A percentile compares a stretch with the other conserved stretches of the same genome.
phyloP scores from a whole-genome alignment of 1,139 yeast genomes.

The Yamadazyma diospyri region DNA sequence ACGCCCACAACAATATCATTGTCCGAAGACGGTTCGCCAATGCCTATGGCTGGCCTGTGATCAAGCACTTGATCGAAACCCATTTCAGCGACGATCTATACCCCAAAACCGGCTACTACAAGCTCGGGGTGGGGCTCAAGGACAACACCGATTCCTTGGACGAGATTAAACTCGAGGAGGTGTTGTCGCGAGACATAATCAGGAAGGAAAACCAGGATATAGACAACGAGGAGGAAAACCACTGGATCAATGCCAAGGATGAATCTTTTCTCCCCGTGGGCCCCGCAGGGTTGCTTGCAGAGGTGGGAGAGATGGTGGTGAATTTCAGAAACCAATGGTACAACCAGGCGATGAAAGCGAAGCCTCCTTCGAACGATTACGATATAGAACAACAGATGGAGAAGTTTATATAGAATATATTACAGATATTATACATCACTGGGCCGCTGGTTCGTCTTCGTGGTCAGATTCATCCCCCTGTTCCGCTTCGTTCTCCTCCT shows the following conservation, averaged over 20 bases:
- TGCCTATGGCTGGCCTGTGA: slow-evolving; percentile 95
- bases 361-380: no score
- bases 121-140: slow-evolving; percentile 7
- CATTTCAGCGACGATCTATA: slow-evolving; percentile 21
- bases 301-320: slow-evolving; percentile 52
- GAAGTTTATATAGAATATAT: slow-evolving; percentile 16
- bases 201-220: slow-evolving; percentile 32
- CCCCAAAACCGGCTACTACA: slow-evolving; percentile 5
- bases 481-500: slow-evolving; percentile 32
- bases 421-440: slow-evolving; percentile 3
- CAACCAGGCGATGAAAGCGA: slow-evolving; percentile 16
- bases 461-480: slow-evolving; percentile 18
- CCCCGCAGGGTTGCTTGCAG: slow-evolving; percentile 65
- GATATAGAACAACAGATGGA: slow-evolving; percentile 25
- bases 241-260: slow-evolving; percentile 53
- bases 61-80: slow-evolving; percentile 64
- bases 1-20: slow-evolving; percentile 91
- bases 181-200: slow-evolving; percentile 36
- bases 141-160: slow-evolving; percentile 15
- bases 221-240: slow-evolving; percentile 23
- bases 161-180: slow-evolving; percentile 25
- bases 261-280: slow-evolving; percentile 61
- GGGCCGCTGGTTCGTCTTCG: slow-evolving; percentile 10
- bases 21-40: slow-evolving; percentile 88
- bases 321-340: slow-evolving; percentile 38